These are phyloP conservation scores for Akanthomyces muscarius DNA, from an alignment of 2,329 filamentous ascomycete genomes.

Conservation along the genomic window DNA sequence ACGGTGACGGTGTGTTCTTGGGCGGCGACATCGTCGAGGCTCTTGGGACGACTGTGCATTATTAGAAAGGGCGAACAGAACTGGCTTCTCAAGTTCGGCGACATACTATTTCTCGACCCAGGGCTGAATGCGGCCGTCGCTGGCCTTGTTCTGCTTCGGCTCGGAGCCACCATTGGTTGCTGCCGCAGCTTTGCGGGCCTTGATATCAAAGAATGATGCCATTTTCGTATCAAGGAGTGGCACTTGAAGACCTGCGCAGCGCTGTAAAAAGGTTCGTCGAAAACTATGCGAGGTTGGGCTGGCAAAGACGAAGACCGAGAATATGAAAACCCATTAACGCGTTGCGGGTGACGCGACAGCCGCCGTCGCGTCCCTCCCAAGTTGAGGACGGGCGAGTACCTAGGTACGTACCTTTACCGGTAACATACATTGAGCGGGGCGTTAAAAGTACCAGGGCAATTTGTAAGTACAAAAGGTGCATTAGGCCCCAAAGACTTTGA, in stretches of 20 bases:
- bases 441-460: background rate
- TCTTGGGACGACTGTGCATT: constrained; percentile 74
- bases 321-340: constrained; percentile 15
- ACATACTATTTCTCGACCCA: constrained; percentile 99
- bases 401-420: too few species aligned
- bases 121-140: constrained; percentile 67
- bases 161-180: constrained; percentile 59
- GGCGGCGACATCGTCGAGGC: constrained; percentile 87
- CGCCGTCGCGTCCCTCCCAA: constrained; percentile 1
- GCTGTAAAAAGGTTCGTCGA: background rate
- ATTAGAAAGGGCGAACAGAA: background rate
- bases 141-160: constrained; percentile 59
- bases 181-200: constrained; percentile 78
- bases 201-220: constrained; percentile 93
- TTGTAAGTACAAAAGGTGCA: background rate
- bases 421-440: background rate
- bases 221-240: constrained; percentile 41
- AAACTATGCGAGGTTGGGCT: background rate
- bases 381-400: background rate
- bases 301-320: background rate
- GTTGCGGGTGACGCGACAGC: constrained; percentile 15
- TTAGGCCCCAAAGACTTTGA: too few species aligned
- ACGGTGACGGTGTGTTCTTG: constrained; percentile 97
- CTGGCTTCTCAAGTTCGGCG: constrained; percentile 11
- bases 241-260: background rate